Base-by-base conservation (phyloP, 257 asterid genomes). In the Solanum rostratum region DNA sequence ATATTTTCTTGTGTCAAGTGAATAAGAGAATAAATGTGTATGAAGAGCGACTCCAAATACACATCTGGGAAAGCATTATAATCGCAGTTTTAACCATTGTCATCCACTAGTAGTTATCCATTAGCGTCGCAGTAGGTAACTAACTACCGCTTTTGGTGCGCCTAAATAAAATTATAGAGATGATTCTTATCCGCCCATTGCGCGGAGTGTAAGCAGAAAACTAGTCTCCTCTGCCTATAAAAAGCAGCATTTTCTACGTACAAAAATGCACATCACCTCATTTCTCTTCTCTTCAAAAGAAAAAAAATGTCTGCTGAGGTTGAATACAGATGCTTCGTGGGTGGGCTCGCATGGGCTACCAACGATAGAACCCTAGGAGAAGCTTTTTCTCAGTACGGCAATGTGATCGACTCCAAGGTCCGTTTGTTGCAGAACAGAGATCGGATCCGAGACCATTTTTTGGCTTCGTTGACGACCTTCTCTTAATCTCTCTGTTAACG, bases 321-420 rank as follows among this genome's bases (percentile, higher is more conserved):
- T 22, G 88, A 87, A 45, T 85, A 15, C 81, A 79, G 88, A 46
- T 87, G 90, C 49, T 87, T 87, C 54, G 88, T 87, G 1, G 90
- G 90, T 87, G 90, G 90, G 13, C 84, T 91, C 85, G 94, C 95
- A 1, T 92, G 95, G 94, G 92, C 93, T 89, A 91, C 95, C 93
- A 87, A 86, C 30, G 95, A 92, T 76, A 86, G 87, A 11, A 62
- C 93, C 0, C 91, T 92, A 19, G 88, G 85, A 71, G 59, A 91
- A 1, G 94, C 94, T 8, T 92, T 92, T 85, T 86, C 95, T 30
- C 88, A 87, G 52, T 92, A 66, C 79, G 95, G 91, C 86, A 88
- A 90, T 20, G 93, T 93, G 86, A 18, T 91, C 91, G 97, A 93
- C 83, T 91, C 97, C 90, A 93, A 93, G 97, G 88, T 88, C 82